Conservation (phyloP, 208 protist genomes). For the Vickermania spadyakhi region DNA sequence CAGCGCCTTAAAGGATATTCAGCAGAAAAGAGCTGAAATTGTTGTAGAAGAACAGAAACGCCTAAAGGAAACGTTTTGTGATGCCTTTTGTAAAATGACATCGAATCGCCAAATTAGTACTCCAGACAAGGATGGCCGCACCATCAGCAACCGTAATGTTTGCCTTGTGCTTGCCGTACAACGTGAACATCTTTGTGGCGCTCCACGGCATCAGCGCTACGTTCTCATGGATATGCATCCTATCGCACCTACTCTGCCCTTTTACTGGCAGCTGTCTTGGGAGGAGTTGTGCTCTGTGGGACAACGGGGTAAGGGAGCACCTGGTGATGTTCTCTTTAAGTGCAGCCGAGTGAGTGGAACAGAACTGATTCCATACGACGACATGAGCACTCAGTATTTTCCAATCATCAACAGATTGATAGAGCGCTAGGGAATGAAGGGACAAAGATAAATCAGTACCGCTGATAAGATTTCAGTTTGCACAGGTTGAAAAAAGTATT, state of each 20-base stretch:
- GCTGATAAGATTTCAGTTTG: too few species aligned
- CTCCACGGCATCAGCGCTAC: not conserved
- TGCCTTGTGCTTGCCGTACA: constrained; percentile 17
- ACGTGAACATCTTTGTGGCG: not conserved
- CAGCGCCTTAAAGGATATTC: not conserved
- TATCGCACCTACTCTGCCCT: constrained; percentile 21
- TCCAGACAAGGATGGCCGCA: not conserved
- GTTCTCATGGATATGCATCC: constrained; percentile 28
- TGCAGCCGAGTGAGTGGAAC: constrained; percentile 10
- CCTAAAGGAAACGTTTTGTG: constrained; percentile 1
- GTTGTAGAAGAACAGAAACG: constrained; percentile 4
- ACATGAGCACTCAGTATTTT: constrained; percentile 17
- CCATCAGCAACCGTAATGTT: not conserved
- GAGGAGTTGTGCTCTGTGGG: constrained; percentile 30
- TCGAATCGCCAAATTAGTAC: not conserved
- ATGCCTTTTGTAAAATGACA: not conserved
- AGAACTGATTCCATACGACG: constrained; percentile 19
- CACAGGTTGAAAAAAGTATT: too few species aligned
- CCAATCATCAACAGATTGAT: constrained; percentile 16
- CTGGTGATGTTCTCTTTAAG: constrained; percentile 17
- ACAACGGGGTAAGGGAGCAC: constrained; percentile 8
- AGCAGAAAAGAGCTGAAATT: not conserved
- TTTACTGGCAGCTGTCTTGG: constrained; percentile 33
- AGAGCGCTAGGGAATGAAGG: not conserved
- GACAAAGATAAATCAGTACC: too few species aligned